Percentiles rank a stretch among this genome's conserved stretches.
Evolutionary conservation across 2,329 filamentous ascomycete genomes (phyloP).

Genomic region (Epichloe baconii): DNA sequence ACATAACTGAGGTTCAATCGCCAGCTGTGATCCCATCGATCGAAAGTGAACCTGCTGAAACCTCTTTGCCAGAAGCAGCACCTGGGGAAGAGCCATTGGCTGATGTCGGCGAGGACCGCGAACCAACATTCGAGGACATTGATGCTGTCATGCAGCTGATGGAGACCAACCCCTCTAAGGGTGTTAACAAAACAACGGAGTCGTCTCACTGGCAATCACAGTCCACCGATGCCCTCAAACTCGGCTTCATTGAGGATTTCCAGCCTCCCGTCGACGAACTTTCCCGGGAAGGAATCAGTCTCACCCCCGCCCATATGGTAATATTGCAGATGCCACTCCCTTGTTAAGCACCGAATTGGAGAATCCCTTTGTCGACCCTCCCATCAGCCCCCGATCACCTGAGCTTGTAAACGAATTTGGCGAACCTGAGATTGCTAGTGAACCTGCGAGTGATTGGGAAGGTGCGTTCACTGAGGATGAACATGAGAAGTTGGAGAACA

Average conservation of each 20-base stretch:
- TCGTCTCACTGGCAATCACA: conserved; percentile 28
- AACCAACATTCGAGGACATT: conserved; percentile 65
- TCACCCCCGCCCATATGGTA: conserved; percentile 48
- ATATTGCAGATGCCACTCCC: conserved; percentile 31
- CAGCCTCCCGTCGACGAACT: conserved; percentile 35
- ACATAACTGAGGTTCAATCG: conserved; percentile 11
- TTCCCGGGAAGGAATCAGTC: conserved; percentile 60
- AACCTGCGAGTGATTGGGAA: conserved; percentile 83
- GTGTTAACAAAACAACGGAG: conserved; percentile 50
- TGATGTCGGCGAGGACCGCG: conserved; percentile 13
- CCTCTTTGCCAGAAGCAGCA: neutral
- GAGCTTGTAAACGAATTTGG: conserved; percentile 34
- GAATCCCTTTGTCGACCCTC: conserved; percentile 47
- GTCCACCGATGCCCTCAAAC: conserved; percentile 20
- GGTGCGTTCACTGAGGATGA: conserved; percentile 70
- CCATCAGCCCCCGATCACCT: conserved; percentile 32
- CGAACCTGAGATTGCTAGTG: conserved; percentile 29
- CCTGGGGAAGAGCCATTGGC: neutral
- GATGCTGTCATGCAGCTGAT: conserved; percentile 86
- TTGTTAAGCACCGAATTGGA: conserved; percentile 42
- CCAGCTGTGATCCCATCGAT: conserved; percentile 18
- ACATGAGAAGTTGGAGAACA: conserved; percentile 67
- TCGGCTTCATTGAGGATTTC: conserved; percentile 38
- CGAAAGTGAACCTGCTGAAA: conserved; percentile 11
- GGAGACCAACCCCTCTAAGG: conserved; percentile 57